These are phyloP conservation scores for Capsicum pubescens DNA, from an alignment of 257 asterid genomes.

Conservation along the genomic window DNA sequence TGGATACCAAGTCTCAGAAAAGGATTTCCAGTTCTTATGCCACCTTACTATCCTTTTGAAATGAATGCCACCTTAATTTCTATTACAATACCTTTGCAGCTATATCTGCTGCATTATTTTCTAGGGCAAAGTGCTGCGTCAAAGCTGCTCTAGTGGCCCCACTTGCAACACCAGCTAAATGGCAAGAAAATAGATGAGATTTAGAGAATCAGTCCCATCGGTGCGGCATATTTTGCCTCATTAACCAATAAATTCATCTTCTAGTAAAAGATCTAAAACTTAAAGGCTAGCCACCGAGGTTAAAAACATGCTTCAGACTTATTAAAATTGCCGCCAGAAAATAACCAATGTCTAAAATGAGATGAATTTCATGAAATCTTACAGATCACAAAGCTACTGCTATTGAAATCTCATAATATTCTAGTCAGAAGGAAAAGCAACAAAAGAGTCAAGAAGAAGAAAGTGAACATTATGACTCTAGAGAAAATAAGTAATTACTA, in stretches of 20 bases:
- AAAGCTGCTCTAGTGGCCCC: conserved; percentile 99
- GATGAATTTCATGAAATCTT: conserved; percentile 5
- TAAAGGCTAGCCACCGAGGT: conserved; percentile 24
- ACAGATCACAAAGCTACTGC: conserved; percentile 12
- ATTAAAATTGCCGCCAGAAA: neutral
- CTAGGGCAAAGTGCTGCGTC: conserved; percentile 97
- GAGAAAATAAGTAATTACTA: neutral
- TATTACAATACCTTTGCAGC: conserved; percentile 77
- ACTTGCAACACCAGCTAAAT: conserved; percentile 97
- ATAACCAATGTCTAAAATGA: neutral
- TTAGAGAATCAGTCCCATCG: conserved; percentile 4
- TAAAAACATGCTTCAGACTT: neutral
- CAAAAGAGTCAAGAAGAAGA: conserved; percentile 2
- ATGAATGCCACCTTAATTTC: neutral
- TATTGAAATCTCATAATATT: neutral
- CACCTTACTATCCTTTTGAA: neutral
- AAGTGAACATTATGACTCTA: neutral
- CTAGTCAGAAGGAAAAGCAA: neutral
- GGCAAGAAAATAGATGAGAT: conserved; percentile 32
- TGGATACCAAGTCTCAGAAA: neutral
- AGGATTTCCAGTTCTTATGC: conserved; percentile 25
- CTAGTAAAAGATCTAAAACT: neutral
- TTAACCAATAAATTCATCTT: neutral
- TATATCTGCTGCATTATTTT: conserved; percentile 96
- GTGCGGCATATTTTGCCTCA: neutral